Conservation (phyloP, 2,329 filamentous ascomycete species). For the Rugonectria rugulosa region DNA sequence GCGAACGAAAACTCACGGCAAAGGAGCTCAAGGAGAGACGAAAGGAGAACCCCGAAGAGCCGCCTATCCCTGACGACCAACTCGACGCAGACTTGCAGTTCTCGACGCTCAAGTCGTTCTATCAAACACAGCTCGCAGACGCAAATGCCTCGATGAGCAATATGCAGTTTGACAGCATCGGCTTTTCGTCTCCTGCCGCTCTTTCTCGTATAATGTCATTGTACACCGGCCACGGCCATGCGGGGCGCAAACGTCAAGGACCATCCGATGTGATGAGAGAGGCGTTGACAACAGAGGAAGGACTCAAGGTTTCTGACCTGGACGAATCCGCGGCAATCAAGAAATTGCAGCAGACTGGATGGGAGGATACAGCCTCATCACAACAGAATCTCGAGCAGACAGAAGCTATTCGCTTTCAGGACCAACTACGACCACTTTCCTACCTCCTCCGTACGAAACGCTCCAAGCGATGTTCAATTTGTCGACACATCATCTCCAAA, state of each 20-base stretch:
- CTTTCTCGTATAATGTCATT: constrained; percentile 90
- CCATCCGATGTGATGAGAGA: constrained; percentile 82
- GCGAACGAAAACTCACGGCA: constrained; percentile 57
- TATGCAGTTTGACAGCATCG: constrained; percentile 50
- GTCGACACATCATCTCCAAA: constrained; percentile 93
- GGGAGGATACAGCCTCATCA: constrained; percentile 65
- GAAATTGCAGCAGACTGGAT: constrained; percentile 65
- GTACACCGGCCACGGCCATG: constrained; percentile 73
- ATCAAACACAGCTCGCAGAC: constrained; percentile 78
- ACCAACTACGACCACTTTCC: constrained; percentile 81
- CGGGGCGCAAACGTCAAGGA: constrained; percentile 70
- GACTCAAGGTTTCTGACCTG: constrained; percentile 68
- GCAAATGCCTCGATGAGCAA: constrained; percentile 61
- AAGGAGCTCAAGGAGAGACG: constrained; percentile 61
- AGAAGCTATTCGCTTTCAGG: constrained; percentile 68
- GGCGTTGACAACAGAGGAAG: constrained; percentile 74
- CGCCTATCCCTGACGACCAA: constrained; percentile 51
- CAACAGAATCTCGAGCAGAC: constrained; percentile 59
- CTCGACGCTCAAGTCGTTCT: constrained; percentile 78
- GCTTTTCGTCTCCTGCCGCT: constrained; percentile 79
- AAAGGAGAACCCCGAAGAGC: constrained; percentile 53
- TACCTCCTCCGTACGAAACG: constrained; percentile 89
- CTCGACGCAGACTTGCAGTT: constrained; percentile 76
- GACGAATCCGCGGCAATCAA: constrained; percentile 70
- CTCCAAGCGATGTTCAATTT: constrained; percentile 90